Percentiles rank a stretch among this genome's conserved stretches.
phyloP scores from a whole-genome alignment of 257 asterid genomes.

The Linaria vulgaris region DNA sequence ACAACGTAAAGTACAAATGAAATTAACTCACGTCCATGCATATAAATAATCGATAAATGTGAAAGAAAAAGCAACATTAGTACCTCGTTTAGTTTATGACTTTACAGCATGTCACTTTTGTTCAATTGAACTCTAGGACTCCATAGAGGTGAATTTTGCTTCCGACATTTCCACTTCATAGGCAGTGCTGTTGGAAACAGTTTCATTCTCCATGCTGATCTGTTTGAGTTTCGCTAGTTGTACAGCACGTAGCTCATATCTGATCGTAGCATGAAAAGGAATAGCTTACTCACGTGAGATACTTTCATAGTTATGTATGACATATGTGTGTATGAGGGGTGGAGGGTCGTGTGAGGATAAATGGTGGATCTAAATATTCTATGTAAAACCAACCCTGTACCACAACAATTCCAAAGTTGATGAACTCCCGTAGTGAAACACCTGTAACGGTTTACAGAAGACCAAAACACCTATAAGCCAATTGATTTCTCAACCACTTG shows the following conservation, averaged over 20 bases:
- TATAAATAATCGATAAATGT: slow-evolving; percentile 8
- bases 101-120: slow-evolving; percentile 24
- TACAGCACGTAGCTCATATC: slow-evolving; percentile 76
- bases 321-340: background rate
- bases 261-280: slow-evolving; percentile 36
- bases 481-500: background rate
- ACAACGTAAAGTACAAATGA: slow-evolving; percentile 4
- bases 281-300: slow-evolving; percentile 7
- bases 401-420: no score
- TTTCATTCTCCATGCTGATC: slow-evolving; percentile 44
- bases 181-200: slow-evolving; percentile 36
- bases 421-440: background rate
- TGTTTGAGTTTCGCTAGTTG: slow-evolving; percentile 58
- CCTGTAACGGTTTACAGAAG: background rate
- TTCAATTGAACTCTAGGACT: slow-evolving; percentile 36
- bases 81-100: slow-evolving; percentile 37
- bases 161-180: slow-evolving; percentile 92
- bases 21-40: slow-evolving; percentile 17
- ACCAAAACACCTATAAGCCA: background rate
- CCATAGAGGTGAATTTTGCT: slow-evolving; percentile 45
- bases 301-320: background rate
- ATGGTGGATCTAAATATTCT: background rate
- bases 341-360: background rate
- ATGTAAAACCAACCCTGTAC: background rate
- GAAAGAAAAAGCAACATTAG: slow-evolving; percentile 21